Evolutionary conservation across 441 rosid genomes (phyloP).

Genomic region (Gossypium davidsonii): DNA sequence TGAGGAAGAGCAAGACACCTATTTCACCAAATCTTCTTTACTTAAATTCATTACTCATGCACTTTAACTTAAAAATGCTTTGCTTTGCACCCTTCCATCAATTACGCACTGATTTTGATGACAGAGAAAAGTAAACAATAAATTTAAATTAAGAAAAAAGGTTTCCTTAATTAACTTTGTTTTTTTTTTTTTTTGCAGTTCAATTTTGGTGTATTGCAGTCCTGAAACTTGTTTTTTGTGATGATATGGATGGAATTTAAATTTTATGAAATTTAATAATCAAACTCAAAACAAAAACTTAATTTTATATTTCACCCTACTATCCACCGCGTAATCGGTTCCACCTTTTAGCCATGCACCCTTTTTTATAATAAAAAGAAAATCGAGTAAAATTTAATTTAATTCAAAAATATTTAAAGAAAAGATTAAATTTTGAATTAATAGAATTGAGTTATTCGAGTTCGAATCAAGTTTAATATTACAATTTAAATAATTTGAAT

Average conservation of each 20-base stretch:
- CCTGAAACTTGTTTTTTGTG: background rate
- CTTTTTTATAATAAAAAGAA: background rate
- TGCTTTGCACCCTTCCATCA: background rate
- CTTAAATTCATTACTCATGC: background rate
- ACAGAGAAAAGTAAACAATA: too few species aligned
- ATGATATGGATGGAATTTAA: background rate
- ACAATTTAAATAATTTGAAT: too few species aligned
- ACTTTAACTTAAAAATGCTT: background rate
- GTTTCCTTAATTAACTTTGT: too few species aligned
- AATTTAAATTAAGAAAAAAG: background rate
- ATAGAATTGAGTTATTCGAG: too few species aligned
- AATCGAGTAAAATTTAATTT: too few species aligned
- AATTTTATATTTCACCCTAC: background rate
- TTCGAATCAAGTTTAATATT: too few species aligned
- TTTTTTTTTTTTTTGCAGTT: too few species aligned
- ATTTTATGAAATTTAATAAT: background rate
- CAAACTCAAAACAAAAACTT: background rate
- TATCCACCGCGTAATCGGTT: background rate
- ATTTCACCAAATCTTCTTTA: conserved; percentile 4
- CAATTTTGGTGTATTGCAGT: too few species aligned
- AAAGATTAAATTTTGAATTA: background rate
- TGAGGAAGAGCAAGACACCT: background rate
- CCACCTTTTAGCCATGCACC: background rate
- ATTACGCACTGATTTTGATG: background rate
- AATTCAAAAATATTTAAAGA: background rate